Evolutionary conservation across 1,139 yeast genomes (phyloP).

Genomic region (Maudiozyma humilis): DNA sequence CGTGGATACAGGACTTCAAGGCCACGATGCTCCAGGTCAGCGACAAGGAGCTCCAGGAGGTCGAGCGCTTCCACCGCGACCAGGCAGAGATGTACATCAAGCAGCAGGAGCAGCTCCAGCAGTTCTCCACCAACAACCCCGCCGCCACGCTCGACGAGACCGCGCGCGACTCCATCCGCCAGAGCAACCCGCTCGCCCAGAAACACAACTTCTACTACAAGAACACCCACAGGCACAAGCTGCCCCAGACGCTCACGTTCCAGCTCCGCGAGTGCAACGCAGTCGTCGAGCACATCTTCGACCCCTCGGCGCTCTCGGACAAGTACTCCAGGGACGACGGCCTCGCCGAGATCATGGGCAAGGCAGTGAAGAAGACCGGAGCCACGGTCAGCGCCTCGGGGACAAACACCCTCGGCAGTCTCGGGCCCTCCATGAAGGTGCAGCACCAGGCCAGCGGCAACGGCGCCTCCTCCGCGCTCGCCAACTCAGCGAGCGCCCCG

Average conservation of each 20-base stretch:
- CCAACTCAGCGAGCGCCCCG: background rate
- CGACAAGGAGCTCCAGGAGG: constrained; percentile 25
- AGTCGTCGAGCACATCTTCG: constrained; percentile 25
- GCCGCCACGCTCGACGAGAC: constrained; percentile 4
- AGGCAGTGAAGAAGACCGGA: constrained; percentile 26
- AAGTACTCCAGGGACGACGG: constrained; percentile 21
- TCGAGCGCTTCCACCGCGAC: constrained; percentile 22
- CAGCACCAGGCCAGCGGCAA: background rate
- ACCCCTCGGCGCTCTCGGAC: constrained; percentile 20
- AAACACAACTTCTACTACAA: constrained; percentile 20
- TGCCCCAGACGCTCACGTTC: constrained; percentile 17
- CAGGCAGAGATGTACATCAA: constrained; percentile 18
- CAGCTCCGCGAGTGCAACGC: constrained; percentile 22
- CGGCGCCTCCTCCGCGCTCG: background rate
- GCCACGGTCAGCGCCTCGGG: constrained; percentile 20
- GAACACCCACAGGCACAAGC: constrained; percentile 4
- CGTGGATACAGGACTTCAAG: constrained; percentile 30
- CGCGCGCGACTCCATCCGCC: constrained; percentile 11
- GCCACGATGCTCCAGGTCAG: constrained; percentile 23
- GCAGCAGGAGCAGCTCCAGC: constrained; percentile 19
- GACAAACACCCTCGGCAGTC: constrained; percentile 9
- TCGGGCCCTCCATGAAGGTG: constrained; percentile 14
- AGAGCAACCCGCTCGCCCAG: constrained; percentile 21
- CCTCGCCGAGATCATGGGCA: constrained; percentile 23
- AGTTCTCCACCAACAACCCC: constrained; percentile 7